Percentiles rank a stretch among this genome's conserved stretches.
phyloP scores from a whole-genome alignment of 805 yeast genomes.

The Ogataea pignaliae region DNA sequence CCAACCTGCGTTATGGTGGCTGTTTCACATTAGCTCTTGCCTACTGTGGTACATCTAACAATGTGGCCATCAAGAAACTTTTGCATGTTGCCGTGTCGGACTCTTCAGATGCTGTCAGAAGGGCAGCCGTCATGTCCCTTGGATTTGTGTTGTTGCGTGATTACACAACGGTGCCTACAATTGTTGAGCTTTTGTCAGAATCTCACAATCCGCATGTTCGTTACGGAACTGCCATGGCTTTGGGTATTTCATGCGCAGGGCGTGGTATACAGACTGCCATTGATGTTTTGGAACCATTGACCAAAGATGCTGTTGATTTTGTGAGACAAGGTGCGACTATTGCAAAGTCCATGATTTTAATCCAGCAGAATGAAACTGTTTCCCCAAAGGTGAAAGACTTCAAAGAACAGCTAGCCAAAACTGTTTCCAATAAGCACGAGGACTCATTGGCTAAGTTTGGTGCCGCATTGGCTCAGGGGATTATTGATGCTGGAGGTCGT shows the following conservation, averaged over 20 bases:
- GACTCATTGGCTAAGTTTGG: conserved; percentile 98
- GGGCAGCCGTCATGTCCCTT: conserved; percentile 88
- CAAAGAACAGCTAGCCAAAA: conserved; percentile 67
- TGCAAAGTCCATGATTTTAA: conserved; percentile 85
- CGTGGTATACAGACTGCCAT: conserved; percentile 83
- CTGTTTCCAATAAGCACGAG: conserved; percentile 84
- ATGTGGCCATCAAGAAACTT: conserved; percentile 77
- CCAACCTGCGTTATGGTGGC: conserved; percentile 92
- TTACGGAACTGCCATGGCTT: conserved; percentile 96
- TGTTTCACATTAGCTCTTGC: conserved; percentile 92
- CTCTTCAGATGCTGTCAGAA: conserved; percentile 92
- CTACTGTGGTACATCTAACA: conserved; percentile 93
- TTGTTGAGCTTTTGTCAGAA: conserved; percentile 87
- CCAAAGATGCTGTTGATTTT: conserved; percentile 92
- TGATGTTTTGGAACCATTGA: conserved; percentile 86
- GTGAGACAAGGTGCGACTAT: conserved; percentile 97
- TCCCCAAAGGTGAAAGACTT: conserved; percentile 76
- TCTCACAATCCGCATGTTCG: conserved; percentile 98
- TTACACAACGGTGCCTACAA: conserved; percentile 89
- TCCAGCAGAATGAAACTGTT: conserved; percentile 80
- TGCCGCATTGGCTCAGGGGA: conserved; percentile 95
- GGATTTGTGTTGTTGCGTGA: conserved; percentile 91
- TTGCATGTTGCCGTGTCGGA: conserved; percentile 95
- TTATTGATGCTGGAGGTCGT: conserved; percentile 97
- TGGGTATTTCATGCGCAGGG: conserved; percentile 97